These are phyloP conservation scores for Micromonas pusilla DNA, from an alignment of 139 green algal species.

Conservation along the genomic window DNA sequence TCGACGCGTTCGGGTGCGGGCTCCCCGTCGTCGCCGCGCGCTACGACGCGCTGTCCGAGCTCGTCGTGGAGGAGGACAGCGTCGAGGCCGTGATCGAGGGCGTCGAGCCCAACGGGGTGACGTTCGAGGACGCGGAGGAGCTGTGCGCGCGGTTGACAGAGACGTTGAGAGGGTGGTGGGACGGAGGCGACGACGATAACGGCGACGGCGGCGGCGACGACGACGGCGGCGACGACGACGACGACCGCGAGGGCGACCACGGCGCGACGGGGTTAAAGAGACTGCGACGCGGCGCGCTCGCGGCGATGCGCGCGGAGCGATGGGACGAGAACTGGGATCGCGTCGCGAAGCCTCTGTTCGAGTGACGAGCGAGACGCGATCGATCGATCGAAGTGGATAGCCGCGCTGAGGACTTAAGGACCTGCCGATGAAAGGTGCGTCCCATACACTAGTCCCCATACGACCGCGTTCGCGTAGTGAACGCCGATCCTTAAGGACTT, in stretches of 20 bases:
- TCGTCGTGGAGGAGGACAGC: slow-evolving; percentile 52
- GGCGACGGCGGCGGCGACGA: no score
- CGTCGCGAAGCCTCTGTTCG: background rate
- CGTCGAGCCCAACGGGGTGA: slow-evolving; percentile 55
- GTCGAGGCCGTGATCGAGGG: background rate
- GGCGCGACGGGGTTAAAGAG: no score
- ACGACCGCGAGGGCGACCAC: no score
- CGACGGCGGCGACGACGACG: no score
- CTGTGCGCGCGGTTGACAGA: slow-evolving; percentile 53
- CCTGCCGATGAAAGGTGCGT: no score
- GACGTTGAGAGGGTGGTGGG: slow-evolving; percentile 51
- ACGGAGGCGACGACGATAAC: no score
- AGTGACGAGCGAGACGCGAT: background rate
- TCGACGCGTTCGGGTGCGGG: slow-evolving; percentile 94
- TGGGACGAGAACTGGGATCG: background rate
- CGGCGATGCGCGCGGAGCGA: background rate
- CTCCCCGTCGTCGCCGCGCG: slow-evolving; percentile 75
- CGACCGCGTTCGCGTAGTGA: no score
- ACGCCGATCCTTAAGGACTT: no score
- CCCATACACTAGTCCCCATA: no score
- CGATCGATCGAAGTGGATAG: no score
- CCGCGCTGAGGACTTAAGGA: no score
- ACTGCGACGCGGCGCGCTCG: background rate
- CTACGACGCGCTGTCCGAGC: slow-evolving; percentile 78
- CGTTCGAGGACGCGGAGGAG: slow-evolving; percentile 59